A percentile compares a stretch with the other conserved stretches of the same genome.
phyloP scores from a whole-genome alignment of 2,329 filamentous ascomycete genomes.

The Exophiala spinifera region DNA sequence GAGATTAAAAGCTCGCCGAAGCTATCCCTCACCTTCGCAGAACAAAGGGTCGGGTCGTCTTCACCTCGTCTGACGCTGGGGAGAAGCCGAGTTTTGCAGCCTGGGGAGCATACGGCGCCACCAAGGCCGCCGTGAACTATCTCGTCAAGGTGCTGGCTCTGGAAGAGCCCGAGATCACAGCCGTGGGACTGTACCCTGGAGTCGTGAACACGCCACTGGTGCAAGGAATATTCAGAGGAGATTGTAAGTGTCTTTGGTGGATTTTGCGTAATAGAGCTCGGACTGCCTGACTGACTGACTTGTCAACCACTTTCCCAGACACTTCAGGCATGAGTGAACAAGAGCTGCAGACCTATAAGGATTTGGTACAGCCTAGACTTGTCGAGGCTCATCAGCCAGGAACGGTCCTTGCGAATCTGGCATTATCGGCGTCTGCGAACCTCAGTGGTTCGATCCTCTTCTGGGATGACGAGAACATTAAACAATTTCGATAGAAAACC shows the following conservation, averaged over 20 bases:
- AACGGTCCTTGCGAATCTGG: constrained; percentile 1
- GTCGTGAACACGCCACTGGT: constrained; percentile 81
- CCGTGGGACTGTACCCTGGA: constrained; percentile 70
- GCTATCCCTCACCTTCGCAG: constrained; percentile 66
- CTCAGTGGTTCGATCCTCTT: constrained; percentile 1
- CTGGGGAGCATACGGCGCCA: constrained; percentile 78
- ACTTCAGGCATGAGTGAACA: constrained; percentile 1
- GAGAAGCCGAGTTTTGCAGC: constrained; percentile 57
- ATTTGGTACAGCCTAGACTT: constrained; percentile 1
- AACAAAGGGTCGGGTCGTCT: constrained; percentile 67
- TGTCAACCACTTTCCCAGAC: too few relatives aligned
- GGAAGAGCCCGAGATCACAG: constrained; percentile 73
- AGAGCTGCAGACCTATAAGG: constrained; percentile 4
- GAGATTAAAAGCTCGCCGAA: background rate
- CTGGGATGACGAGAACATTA: constrained; percentile 3
- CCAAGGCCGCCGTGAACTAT: constrained; percentile 80
- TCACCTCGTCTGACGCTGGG: constrained; percentile 76
- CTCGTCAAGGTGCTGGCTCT: constrained; percentile 66
- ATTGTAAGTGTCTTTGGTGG: constrained; percentile 2
- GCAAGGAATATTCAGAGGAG: constrained; percentile 1
- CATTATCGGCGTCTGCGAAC: background rate
- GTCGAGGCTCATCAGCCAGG: constrained; percentile 7
- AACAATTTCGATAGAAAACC: background rate
- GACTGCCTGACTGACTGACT: background rate
- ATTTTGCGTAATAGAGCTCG: background rate